Percentiles rank a stretch among this genome's conserved stretches.
phyloP scores from a whole-genome alignment of 139 green algal genomes.

The Diplosphaera chodatii region DNA sequence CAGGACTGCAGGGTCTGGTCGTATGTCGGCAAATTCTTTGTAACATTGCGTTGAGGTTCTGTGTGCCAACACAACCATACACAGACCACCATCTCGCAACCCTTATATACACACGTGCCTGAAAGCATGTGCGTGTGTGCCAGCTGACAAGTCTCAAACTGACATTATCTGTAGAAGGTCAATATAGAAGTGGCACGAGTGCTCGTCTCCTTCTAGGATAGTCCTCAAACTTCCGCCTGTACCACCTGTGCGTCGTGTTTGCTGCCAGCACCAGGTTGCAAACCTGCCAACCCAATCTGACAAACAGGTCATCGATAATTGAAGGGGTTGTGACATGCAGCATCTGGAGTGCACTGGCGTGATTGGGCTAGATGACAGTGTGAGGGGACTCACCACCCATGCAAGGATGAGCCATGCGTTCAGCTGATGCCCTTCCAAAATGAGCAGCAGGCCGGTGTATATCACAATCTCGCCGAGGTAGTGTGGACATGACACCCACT shows the following conservation, averaged over 20 bases:
- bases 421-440: not conserved
- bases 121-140: too few relatives aligned
- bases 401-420: constrained; percentile 18
- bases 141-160: too few relatives aligned
- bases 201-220: constrained; percentile 39
- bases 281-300: too few relatives aligned
- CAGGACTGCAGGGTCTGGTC: too few relatives aligned
- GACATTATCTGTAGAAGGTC: not conserved
- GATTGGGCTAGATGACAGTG: too few relatives aligned
- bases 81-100: too few relatives aligned
- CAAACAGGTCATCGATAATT: too few relatives aligned
- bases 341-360: not conserved
- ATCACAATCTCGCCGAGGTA: constrained; percentile 79
- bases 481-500: constrained; percentile 72
- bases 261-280: constrained; percentile 64
- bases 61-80: too few relatives aligned
- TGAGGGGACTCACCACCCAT: constrained; percentile 35
- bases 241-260: constrained; percentile 50
- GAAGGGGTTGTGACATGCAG: too few relatives aligned
- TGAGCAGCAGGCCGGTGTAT: constrained; percentile 53
- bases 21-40: too few relatives aligned
- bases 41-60: too few relatives aligned
- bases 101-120: too few relatives aligned
- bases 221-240: constrained; percentile 33
- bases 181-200: constrained; percentile 46